Conservation (phyloP, 495 filamentous ascomycete species). For the Parathielavia appendiculata region DNA sequence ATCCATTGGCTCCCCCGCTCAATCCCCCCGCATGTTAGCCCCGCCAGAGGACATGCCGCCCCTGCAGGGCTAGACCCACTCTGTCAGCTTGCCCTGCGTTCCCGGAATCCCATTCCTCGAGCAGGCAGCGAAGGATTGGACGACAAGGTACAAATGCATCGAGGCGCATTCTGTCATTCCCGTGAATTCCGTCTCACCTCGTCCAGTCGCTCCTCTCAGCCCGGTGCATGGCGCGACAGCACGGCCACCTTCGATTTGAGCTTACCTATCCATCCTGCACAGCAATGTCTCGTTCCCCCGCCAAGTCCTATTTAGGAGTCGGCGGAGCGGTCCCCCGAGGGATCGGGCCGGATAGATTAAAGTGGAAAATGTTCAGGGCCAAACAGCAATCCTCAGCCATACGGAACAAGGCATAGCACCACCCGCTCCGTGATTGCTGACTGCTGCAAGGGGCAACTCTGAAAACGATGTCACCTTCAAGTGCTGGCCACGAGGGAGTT, state of each 20-base stretch:
- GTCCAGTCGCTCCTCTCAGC: neutral
- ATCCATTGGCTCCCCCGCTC: too few species aligned
- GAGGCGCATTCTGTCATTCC: neutral
- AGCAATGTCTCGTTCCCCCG: too few species aligned
- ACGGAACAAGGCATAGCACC: constrained; percentile 14
- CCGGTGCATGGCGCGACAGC: neutral
- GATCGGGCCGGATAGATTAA: neutral
- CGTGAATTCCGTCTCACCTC: neutral
- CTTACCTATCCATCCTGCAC: too few species aligned
- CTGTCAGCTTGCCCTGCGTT: too few species aligned
- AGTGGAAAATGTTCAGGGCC: neutral
- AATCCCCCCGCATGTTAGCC: too few species aligned
- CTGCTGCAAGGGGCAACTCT: constrained; percentile 9
- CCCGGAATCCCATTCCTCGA: neutral
- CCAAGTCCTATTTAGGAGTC: too few species aligned
- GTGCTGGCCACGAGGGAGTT: constrained; percentile 13
- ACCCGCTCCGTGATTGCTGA: constrained; percentile 10
- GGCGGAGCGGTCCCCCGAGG: too few species aligned
- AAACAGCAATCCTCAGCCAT: constrained; percentile 6
- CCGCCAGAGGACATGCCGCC: too few species aligned
- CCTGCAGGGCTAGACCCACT: too few species aligned
- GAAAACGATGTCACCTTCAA: constrained; percentile 1
- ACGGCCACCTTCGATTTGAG: neutral
- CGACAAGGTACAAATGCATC: neutral
- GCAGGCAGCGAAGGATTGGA: constrained; percentile 2